Evolutionary conservation across 768 basidiomycete species (phyloP).

Genomic region (Candolleomyces aberdarensis): DNA sequence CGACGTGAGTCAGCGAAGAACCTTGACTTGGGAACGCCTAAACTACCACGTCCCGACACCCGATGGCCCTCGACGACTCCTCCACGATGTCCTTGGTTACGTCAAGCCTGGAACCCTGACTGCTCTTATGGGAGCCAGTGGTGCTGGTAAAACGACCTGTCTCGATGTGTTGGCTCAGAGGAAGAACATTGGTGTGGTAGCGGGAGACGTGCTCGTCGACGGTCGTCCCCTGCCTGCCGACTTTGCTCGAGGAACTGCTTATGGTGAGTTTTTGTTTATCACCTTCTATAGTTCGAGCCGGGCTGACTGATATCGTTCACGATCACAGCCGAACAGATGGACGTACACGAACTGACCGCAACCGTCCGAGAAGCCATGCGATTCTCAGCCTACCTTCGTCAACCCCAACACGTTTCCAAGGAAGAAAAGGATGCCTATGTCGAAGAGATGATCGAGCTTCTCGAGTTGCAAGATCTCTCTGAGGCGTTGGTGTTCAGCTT

Average conservation of each 20-base stretch:
- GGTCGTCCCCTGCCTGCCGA: slow-evolving; percentile 56
- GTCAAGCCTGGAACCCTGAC: slow-evolving; percentile 87
- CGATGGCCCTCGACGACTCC: slow-evolving; percentile 54
- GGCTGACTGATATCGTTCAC: slow-evolving; percentile 19
- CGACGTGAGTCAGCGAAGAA: slow-evolving; percentile 32
- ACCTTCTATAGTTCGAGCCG: slow-evolving; percentile 14
- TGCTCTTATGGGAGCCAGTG: slow-evolving; percentile 85
- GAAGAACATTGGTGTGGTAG: slow-evolving; percentile 65
- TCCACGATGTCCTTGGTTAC: slow-evolving; percentile 77
- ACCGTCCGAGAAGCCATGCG: slow-evolving; percentile 84
- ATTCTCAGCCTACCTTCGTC: slow-evolving; percentile 82
- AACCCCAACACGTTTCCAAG: slow-evolving; percentile 61
- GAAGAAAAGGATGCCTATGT: slow-evolving; percentile 79
- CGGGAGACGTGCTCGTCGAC: slow-evolving; percentile 64
- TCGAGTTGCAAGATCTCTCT: slow-evolving; percentile 80
- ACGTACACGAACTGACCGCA: slow-evolving; percentile 78
- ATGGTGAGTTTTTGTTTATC: slow-evolving; percentile 42
- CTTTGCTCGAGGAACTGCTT: slow-evolving; percentile 67
- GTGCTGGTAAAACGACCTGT: slow-evolving; percentile 73
- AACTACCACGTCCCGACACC: slow-evolving; percentile 76
- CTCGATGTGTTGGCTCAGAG: slow-evolving; percentile 72
- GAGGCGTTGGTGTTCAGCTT: slow-evolving; percentile 79
- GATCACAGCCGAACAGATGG: slow-evolving; percentile 71
- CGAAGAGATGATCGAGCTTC: slow-evolving; percentile 78
- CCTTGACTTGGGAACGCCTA: slow-evolving; percentile 81